phyloP scores from a whole-genome alignment of 352 stramenopile genomes.

The Aphanomyces invadans region DNA sequence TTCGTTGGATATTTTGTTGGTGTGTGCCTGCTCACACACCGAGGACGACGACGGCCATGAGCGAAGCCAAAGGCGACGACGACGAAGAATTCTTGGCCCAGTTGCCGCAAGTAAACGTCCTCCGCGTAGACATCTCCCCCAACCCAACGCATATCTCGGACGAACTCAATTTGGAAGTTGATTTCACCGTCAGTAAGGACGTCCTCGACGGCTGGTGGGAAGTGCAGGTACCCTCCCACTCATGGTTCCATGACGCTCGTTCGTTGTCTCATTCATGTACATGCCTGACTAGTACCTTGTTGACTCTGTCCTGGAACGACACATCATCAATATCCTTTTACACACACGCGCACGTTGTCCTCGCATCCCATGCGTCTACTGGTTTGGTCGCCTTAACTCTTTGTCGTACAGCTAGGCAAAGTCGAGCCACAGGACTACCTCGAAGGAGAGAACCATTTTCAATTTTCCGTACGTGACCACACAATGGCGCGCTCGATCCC shows the following conservation, averaged over 20 bases:
- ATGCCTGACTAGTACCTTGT: constrained; percentile 56
- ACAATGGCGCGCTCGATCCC: background rate
- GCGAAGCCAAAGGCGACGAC: constrained; percentile 52
- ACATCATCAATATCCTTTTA: constrained; percentile 83
- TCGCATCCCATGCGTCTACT: background rate
- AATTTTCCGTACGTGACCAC: constrained; percentile 75
- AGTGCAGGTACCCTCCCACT: constrained; percentile 45
- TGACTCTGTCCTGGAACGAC: constrained; percentile 72
- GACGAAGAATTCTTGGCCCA: constrained; percentile 40
- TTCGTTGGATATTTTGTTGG: background rate
- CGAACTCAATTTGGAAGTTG: constrained; percentile 72
- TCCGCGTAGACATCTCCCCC: constrained; percentile 70
- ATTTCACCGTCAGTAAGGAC: constrained; percentile 60
- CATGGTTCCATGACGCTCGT: constrained; percentile 2
- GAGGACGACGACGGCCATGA: constrained; percentile 36
- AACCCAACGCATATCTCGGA: constrained; percentile 68
- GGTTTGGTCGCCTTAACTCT: constrained; percentile 33
- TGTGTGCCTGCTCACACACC: background rate
- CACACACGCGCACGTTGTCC: background rate
- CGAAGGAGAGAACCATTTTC: constrained; percentile 67
- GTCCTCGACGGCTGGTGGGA: constrained; percentile 64
- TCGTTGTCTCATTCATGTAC: background rate
- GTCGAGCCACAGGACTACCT: constrained; percentile 56
- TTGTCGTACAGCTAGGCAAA: constrained; percentile 54
- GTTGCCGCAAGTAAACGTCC: constrained; percentile 52